Conservation (phyloP, 2,329 filamentous ascomycete species). For the Ambrosiella beaveri region DNA sequence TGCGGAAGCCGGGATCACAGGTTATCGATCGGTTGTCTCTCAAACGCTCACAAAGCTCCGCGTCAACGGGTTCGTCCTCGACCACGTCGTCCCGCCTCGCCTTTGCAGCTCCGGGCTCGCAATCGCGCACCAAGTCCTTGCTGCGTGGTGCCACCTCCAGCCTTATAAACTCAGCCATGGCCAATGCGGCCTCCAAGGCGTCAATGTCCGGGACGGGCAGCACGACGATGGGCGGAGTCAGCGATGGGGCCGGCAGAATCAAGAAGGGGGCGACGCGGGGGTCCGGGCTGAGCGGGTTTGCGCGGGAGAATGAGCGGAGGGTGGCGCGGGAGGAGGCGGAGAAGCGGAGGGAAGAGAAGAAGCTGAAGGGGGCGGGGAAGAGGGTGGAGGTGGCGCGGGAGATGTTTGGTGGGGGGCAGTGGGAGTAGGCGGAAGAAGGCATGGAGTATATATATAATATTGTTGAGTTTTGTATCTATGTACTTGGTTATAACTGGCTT, state of each 20-base stretch:
- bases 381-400: slow-evolving; percentile 40
- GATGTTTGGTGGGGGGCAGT: slow-evolving; percentile 38
- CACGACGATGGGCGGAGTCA: slow-evolving; percentile 16
- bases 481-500: background rate
- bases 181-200: slow-evolving; percentile 14
- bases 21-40: slow-evolving; percentile 61
- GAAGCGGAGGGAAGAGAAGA: slow-evolving; percentile 39
- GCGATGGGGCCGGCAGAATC: slow-evolving; percentile 28
- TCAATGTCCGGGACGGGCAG: slow-evolving; percentile 2
- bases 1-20: slow-evolving; percentile 22
- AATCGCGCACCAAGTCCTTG: slow-evolving; percentile 42
- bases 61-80: slow-evolving; percentile 1
- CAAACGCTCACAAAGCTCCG: slow-evolving; percentile 31
- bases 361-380: slow-evolving; percentile 38
- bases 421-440: slow-evolving; percentile 23
- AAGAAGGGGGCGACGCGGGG: slow-evolving; percentile 43
- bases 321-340: slow-evolving; percentile 39
- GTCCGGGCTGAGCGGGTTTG: slow-evolving; percentile 44
- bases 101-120: slow-evolving; percentile 36
- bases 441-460: slow-evolving; percentile 3
- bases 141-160: slow-evolving; percentile 55
- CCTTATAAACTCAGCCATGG: slow-evolving; percentile 24
- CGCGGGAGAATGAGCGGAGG: slow-evolving; percentile 38
- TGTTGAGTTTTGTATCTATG: background rate
- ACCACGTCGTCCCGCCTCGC: slow-evolving; percentile 30